These are phyloP conservation scores for Danielozyma ontarioensis DNA, from an alignment of 805 yeast species.

Conservation along the genomic window DNA sequence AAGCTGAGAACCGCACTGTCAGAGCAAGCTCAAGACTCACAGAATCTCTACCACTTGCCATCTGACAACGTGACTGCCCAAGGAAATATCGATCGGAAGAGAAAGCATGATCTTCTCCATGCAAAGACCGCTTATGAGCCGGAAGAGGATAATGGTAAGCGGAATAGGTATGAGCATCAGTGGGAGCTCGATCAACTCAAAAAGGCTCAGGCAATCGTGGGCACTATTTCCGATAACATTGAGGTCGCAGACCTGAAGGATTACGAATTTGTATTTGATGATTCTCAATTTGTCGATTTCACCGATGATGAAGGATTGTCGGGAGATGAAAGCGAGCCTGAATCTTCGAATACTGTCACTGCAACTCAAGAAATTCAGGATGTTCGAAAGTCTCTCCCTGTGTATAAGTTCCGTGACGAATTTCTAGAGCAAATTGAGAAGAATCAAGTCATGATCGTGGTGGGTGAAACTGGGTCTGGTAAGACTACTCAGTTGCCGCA, in stretches of 20 bases:
- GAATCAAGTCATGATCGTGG: slow-evolving; percentile 68
- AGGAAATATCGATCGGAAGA: slow-evolving; percentile 49
- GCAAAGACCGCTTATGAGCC: slow-evolving; percentile 23
- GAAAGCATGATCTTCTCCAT: slow-evolving; percentile 49
- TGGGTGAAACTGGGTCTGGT: slow-evolving; percentile 92
- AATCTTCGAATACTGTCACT: slow-evolving; percentile 1
- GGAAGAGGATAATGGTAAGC: slow-evolving; percentile 12
- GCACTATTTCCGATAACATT: slow-evolving; percentile 33
- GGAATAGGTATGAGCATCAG: slow-evolving; percentile 21
- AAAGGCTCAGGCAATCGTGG: slow-evolving; percentile 29
- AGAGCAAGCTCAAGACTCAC: not conserved
- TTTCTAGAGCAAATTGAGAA: slow-evolving; percentile 55
- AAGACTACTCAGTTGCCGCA: slow-evolving; percentile 94
- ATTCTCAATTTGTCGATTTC: slow-evolving; percentile 55
- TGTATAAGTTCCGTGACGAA: slow-evolving; percentile 55
- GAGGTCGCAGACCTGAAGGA: slow-evolving; percentile 37
- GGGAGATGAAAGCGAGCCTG: slow-evolving; percentile 7
- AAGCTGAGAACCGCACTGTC: slow-evolving; percentile 15
- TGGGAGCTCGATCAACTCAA: slow-evolving; percentile 55
- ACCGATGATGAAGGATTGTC: slow-evolving; percentile 34
- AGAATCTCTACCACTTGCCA: slow-evolving; percentile 43
- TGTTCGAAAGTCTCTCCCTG: slow-evolving; percentile 68
- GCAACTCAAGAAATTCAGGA: slow-evolving; percentile 31
- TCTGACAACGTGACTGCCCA: slow-evolving; percentile 49
- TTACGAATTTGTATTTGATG: slow-evolving; percentile 76